A percentile compares a stretch with the other conserved stretches of the same genome.
Conservation (phyloP, 1,284 basidiomycete genomes). For the Mycena sp. region DNA sequence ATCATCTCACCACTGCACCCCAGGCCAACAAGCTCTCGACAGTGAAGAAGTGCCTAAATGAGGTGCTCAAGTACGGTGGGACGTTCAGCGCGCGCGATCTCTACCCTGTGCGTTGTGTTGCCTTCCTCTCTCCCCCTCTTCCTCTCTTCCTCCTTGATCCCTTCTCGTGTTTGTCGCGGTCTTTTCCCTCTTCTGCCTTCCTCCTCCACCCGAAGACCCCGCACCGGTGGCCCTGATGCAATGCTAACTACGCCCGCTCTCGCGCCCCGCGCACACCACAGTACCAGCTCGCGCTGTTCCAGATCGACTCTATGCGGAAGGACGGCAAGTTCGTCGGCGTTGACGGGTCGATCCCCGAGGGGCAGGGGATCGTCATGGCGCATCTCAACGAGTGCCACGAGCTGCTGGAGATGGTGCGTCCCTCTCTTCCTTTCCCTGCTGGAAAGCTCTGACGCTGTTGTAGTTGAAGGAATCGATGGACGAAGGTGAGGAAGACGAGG, state of each 20-base stretch:
- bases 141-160: slow-evolving; percentile 1
- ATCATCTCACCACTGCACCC: not conserved
- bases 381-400: slow-evolving; percentile 98
- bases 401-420: slow-evolving; percentile 86
- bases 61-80: slow-evolving; percentile 97
- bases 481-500: slow-evolving; percentile 66
- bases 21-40: slow-evolving; percentile 94
- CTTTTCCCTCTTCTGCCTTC: slow-evolving; percentile 1
- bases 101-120: slow-evolving; percentile 79
- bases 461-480: slow-evolving; percentile 86
- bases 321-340: slow-evolving; percentile 92
- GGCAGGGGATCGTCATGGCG: slow-evolving; percentile 96
- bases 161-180: not conserved
- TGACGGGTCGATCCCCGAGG: slow-evolving; percentile 91
- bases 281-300: slow-evolving; percentile 96
- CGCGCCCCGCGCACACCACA: slow-evolving; percentile 39
- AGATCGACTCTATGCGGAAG: slow-evolving; percentile 93
- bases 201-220: not conserved
- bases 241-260: not conserved
- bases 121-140: not conserved
- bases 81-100: slow-evolving; percentile 95
- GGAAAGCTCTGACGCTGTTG: not conserved
- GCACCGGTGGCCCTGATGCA: not conserved
- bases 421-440: not conserved
- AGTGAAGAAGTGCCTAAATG: slow-evolving; percentile 96